A percentile compares a stretch with the other conserved stretches of the same genome.
Conservation (phyloP, 2,329 filamentous ascomycete species). For the Cadophora malorum region DNA sequence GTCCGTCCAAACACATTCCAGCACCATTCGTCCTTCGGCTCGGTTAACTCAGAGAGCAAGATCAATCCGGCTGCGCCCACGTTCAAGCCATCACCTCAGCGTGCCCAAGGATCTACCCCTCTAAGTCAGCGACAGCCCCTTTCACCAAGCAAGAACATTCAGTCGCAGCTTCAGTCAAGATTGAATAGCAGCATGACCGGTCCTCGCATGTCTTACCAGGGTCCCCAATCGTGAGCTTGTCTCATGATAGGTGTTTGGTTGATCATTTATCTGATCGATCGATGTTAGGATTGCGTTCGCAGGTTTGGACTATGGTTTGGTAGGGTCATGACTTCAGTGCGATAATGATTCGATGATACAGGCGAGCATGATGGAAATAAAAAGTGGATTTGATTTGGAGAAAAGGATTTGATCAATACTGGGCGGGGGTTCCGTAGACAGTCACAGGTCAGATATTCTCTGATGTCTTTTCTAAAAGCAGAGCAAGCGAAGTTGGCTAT, state of each 20-base stretch:
- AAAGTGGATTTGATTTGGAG: conserved; percentile 5
- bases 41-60: conserved; percentile 18
- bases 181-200: conserved; percentile 28
- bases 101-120: background rate
- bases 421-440: conserved; percentile 18
- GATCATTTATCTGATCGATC: conserved; percentile 1
- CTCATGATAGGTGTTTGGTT: conserved; percentile 1
- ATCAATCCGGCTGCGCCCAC: conserved; percentile 24
- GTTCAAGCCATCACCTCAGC: conserved; percentile 21
- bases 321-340: background rate
- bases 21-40: conserved; percentile 22
- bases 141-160: conserved; percentile 26
- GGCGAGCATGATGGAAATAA: background rate
- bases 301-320: conserved; percentile 8
- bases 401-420: conserved; percentile 15
- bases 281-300: background rate
- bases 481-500: conserved; percentile 4
- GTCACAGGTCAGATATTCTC: conserved; percentile 15
- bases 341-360: conserved; percentile 1
- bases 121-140: conserved; percentile 20
- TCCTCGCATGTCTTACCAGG: conserved; percentile 5
- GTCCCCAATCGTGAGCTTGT: conserved; percentile 12
- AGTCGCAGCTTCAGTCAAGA: conserved; percentile 26
- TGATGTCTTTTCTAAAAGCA: conserved; percentile 7
- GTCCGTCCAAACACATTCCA: conserved; percentile 20